These are phyloP conservation scores for Entomortierella parvispora DNA, from an alignment of 192 early-diverging fungal genomes.

Conservation along the genomic window DNA sequence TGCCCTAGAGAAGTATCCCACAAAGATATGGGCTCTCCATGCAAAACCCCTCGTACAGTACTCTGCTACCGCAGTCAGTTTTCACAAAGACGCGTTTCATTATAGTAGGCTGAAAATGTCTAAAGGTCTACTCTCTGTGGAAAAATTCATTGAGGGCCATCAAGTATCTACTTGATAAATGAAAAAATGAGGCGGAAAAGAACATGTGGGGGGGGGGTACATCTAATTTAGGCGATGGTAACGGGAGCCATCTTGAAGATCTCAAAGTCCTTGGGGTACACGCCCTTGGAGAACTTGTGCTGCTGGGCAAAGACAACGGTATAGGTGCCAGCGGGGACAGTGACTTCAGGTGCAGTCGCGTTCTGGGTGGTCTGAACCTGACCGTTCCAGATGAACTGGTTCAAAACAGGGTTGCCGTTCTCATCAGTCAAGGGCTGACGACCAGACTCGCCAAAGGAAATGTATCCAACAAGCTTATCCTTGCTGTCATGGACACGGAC, in stretches of 20 bases:
- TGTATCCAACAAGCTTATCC: conserved; percentile 9
- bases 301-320: conserved; percentile 32
- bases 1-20: too few relatives aligned
- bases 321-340: conserved; percentile 12
- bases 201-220: too few relatives aligned
- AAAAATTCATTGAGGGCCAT: too few relatives aligned
- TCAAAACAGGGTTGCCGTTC: conserved; percentile 1
- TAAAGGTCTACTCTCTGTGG: too few relatives aligned
- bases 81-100: too few relatives aligned
- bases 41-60: too few relatives aligned
- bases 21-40: too few relatives aligned
- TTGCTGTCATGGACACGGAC: conserved; percentile 12
- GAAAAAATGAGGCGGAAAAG: too few relatives aligned
- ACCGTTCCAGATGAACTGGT: conserved; percentile 16
- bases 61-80: too few relatives aligned
- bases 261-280: conserved; percentile 34
- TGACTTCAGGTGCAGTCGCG: background rate
- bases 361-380: conserved; percentile 14
- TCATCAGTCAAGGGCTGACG: background rate
- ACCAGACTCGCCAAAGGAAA: background rate
- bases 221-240: conserved; percentile 13
- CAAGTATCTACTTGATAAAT: too few relatives aligned
- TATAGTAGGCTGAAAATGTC: too few relatives aligned
- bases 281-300: conserved; percentile 40
- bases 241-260: conserved; percentile 17